Evolutionary conservation across 768 basidiomycete species (phyloP), one percentile per base, ranked within the genome.

Genomic region (Mycena crocata): DNA sequence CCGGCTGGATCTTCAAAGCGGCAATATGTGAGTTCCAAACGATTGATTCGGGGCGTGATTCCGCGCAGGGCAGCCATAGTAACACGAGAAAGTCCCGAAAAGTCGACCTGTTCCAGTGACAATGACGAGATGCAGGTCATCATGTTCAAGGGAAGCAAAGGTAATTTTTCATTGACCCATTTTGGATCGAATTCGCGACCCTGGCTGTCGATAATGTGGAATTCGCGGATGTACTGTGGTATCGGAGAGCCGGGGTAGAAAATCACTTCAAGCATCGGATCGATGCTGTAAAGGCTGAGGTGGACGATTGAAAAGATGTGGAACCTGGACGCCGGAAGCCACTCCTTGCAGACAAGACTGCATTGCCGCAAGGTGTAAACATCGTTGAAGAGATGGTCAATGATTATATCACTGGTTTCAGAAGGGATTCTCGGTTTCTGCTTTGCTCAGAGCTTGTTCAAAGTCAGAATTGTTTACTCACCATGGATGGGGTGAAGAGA

Each of bases 301-400:
- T 45, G 45, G 45, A 69, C 49, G 44, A 55, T 49, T 42, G 57
- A 48, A 57, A 72, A 72, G 54, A 72, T 56, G 50, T 68, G 71
- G 44, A 57, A 60, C 31, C 62, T 48, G 50, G 46, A 50, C 17
- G 66, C 34, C 13, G 66, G 66, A 19, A 65, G 54, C 69, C 71
- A 72, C 19, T 35, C 35, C 24, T 46, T 56, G 66, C 66, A 70
- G 24, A 67, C 62, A 26, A 70, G 42, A 28, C 46, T 49, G 50
- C 68, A 72, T 23, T 66, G 39, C 31, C 58, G 48, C 30, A 70
- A 56, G 5, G 58, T 32, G 12, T 21, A 10, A 8, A 32, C 13
- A 61, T 70, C 63, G 40, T 68, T 63, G 69, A 70, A 64, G 12
- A 71, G 63, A 42, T 65, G 63, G 48, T 72, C 69, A 44, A 72